These are phyloP conservation scores for Termitomyces sp. DNA, from an alignment of 768 basidiomycete species.

Conservation along the genomic window DNA sequence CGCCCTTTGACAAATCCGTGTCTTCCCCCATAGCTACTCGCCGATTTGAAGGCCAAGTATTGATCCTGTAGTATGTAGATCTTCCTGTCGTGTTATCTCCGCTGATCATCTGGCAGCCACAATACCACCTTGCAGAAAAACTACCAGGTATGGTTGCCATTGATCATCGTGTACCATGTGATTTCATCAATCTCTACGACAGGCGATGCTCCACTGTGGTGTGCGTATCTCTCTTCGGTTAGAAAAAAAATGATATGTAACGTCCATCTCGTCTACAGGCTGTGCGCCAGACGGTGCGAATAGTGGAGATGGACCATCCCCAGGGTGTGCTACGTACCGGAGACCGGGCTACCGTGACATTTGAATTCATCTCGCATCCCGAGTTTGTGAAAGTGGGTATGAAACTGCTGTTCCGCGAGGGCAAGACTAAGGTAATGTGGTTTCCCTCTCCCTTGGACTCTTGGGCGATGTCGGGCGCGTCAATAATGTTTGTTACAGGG, in stretches of 20 bases:
- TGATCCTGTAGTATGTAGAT: constrained; percentile 80
- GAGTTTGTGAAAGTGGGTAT: constrained; percentile 93
- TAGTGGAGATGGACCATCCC: constrained; percentile 88
- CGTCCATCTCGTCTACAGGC: constrained; percentile 46
- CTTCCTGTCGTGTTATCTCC: neutral
- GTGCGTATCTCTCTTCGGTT: constrained; percentile 35
- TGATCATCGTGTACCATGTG: neutral
- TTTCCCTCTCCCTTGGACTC: neutral
- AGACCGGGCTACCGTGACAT: constrained; percentile 90
- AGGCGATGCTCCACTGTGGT: constrained; percentile 94
- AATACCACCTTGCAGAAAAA: constrained; percentile 92
- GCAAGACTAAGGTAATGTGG: constrained; percentile 81
- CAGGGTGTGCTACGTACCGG: constrained; percentile 90
- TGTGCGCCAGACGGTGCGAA: constrained; percentile 87
- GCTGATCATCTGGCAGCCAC: constrained; percentile 47
- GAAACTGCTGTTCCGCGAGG: constrained; percentile 92
- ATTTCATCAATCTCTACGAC: neutral
- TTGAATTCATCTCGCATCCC: constrained; percentile 90
- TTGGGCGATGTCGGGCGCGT: neutral
- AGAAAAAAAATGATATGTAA: constrained; percentile 2
- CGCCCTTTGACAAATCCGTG: neutral
- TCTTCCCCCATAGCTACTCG: constrained; percentile 54
- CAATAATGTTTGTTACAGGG: constrained; percentile 44
- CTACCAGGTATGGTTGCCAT: constrained; percentile 67
- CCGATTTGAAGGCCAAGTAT: constrained; percentile 89